A percentile compares a stretch with the other conserved stretches of the same genome.
Evolutionary conservation across 371 early-diverging fungal species (phyloP).

Genomic region (Nematocida sp.): DNA sequence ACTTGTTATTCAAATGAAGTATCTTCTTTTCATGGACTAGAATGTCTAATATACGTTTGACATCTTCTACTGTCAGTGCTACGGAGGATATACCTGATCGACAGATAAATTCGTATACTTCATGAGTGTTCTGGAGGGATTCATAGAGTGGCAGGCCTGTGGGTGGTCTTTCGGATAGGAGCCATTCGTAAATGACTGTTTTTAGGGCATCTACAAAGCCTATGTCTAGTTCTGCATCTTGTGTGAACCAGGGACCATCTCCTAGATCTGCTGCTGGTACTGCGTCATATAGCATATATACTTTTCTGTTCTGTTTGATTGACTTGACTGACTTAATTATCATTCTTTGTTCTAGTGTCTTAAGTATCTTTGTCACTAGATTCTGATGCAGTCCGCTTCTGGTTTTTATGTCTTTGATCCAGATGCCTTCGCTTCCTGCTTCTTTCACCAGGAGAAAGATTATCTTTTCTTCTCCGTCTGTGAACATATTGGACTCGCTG

Average conservation of each 20-base stretch:
- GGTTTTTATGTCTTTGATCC: constrained; percentile 78
- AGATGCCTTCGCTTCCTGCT: constrained; percentile 66
- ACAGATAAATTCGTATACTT: constrained; percentile 53
- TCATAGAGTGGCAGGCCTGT: constrained; percentile 31
- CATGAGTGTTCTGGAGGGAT: constrained; percentile 33
- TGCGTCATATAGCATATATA: constrained; percentile 81
- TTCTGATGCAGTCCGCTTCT: constrained; percentile 75
- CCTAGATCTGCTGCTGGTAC: constrained; percentile 82
- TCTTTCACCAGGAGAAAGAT: constrained; percentile 54
- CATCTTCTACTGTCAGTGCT: constrained; percentile 70
- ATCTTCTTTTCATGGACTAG: constrained; percentile 79
- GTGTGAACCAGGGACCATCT: constrained; percentile 87
- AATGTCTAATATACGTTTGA: constrained; percentile 73
- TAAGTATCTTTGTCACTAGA: constrained; percentile 73
- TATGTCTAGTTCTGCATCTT: constrained; percentile 81
- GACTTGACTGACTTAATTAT: constrained; percentile 83
- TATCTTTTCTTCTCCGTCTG: constrained; percentile 57
- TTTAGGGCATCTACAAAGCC: constrained; percentile 80
- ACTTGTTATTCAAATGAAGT: constrained; percentile 64
- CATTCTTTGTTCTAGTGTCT: constrained; percentile 72
- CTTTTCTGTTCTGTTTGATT: constrained; percentile 74
- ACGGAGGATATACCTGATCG: constrained; percentile 60
- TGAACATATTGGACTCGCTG: constrained; percentile 10
- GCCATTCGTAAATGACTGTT: constrained; percentile 70
- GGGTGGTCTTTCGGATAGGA: constrained; percentile 67